These are phyloP conservation scores for Lactuca saligna DNA, from an alignment of 129 eudicot genomes.

Conservation along the genomic window DNA sequence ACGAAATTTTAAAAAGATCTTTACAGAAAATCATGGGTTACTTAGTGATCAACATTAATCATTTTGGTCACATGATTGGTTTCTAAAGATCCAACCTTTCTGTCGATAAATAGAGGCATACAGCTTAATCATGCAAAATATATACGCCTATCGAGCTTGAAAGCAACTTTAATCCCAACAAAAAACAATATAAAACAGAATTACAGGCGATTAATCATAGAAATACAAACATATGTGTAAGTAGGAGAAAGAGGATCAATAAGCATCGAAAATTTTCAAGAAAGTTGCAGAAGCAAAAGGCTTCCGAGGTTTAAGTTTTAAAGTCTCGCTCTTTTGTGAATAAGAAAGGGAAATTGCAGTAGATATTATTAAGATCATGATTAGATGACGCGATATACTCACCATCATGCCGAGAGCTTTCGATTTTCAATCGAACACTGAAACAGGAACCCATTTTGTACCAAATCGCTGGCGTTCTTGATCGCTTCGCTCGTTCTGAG, in stretches of 20 bases:
- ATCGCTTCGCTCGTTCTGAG: background rate
- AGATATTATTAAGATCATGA: background rate
- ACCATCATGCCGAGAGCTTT: slow-evolving; percentile 54
- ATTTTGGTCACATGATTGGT: background rate
- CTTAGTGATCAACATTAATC: background rate
- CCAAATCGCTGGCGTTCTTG: background rate
- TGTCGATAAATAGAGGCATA: background rate
- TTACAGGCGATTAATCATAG: background rate
- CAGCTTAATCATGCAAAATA: background rate
- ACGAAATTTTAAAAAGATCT: background rate
- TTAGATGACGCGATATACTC: slow-evolving; percentile 8
- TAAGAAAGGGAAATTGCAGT: background rate
- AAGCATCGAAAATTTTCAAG: background rate
- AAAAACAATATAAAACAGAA: slow-evolving; percentile 6
- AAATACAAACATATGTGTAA: slow-evolving; percentile 5
- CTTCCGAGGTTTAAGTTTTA: background rate
- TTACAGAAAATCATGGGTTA: background rate
- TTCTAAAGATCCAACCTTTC: slow-evolving; percentile 4
- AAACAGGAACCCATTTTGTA: slow-evolving; percentile 52
- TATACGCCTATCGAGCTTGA: background rate
- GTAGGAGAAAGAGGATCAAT: background rate
- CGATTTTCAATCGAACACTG: slow-evolving; percentile 44
- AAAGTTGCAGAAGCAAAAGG: slow-evolving; percentile 9
- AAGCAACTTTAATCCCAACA: background rate
- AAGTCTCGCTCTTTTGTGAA: background rate